These are phyloP conservation scores for Astrocystis sublimbata DNA, from an alignment of 495 filamentous ascomycete species.

Conservation along the genomic window DNA sequence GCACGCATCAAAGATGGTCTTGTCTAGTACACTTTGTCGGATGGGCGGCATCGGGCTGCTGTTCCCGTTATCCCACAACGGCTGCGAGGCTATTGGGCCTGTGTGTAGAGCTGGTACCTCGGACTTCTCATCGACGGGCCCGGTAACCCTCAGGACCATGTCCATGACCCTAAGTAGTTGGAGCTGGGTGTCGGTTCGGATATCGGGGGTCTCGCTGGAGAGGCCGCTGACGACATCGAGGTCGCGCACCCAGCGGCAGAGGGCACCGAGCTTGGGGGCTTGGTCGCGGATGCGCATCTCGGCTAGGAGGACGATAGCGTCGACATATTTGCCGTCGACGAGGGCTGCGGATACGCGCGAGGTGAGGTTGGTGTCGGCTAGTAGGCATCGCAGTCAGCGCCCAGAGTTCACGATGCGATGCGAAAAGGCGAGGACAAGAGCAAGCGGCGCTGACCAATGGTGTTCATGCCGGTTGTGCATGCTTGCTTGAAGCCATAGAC, in stretches of 20 bases:
- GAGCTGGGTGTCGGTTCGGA: conserved; percentile 12
- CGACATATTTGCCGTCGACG: conserved; percentile 44
- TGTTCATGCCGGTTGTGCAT: conserved; percentile 47
- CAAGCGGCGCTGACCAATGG: conserved; percentile 12
- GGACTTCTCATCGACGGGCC: conserved; percentile 37
- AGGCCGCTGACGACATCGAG: conserved; percentile 50
- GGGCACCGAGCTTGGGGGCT: conserved; percentile 46
- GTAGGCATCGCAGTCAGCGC: conserved; percentile 10
- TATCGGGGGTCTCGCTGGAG: conserved; percentile 20
- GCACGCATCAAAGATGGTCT: conserved; percentile 29
- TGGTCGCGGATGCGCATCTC: conserved; percentile 49
- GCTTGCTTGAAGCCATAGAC: conserved; percentile 50
- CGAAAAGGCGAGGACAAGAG: too few relatives aligned
- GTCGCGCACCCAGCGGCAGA: conserved; percentile 53
- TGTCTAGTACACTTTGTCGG: conserved; percentile 40
- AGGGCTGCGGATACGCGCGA: conserved; percentile 44
- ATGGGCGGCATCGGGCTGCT: conserved; percentile 22
- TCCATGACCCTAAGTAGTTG: conserved; percentile 44
- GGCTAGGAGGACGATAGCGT: conserved; percentile 45
- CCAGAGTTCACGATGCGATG: too few relatives aligned
- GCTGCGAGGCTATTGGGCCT: conserved; percentile 35
- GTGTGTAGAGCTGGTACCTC: conserved; percentile 13
- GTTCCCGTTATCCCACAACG: conserved; percentile 36
- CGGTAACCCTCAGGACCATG: conserved; percentile 42
- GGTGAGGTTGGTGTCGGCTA: conserved; percentile 41